Evolutionary conservation across 345 rosid species (phyloP).

Genomic region (Balakata baccata): DNA sequence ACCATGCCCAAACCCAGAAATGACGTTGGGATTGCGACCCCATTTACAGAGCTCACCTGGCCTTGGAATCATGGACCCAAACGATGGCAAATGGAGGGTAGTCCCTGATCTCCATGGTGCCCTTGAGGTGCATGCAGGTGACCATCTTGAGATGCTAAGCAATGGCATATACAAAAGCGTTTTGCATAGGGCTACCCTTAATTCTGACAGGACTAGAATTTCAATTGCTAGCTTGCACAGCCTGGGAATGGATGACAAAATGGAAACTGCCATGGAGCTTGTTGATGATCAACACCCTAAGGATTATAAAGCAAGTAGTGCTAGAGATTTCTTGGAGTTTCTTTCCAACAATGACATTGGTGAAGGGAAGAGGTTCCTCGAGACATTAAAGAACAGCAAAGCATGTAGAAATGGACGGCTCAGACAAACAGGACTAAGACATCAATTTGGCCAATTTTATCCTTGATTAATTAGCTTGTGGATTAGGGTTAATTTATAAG

Average conservation of each 20-base stretch:
- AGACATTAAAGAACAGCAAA: not conserved
- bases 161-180: constrained; percentile 62
- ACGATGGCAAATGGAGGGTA: constrained; percentile 40
- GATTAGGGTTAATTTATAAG: no score
- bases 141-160: constrained; percentile 67
- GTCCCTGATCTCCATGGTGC: constrained; percentile 46
- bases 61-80: constrained; percentile 44
- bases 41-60: constrained; percentile 60
- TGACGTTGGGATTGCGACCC: constrained; percentile 51
- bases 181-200: constrained; percentile 46
- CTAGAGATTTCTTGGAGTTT: constrained; percentile 56
- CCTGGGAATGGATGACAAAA: constrained; percentile 57
- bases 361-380: constrained; percentile 48
- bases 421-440: no score
- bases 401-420: no score
- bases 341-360: constrained; percentile 45
- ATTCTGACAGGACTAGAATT: constrained; percentile 38
- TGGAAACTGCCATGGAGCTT: constrained; percentile 51
- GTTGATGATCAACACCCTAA: constrained; percentile 43
- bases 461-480: no score
- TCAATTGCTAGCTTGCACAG: constrained; percentile 67
- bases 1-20: constrained; percentile 48
- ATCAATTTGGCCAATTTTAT: no score
- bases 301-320: constrained; percentile 51
- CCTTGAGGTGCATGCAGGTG: constrained; percentile 63